Percentiles rank a stretch among this genome's conserved stretches.
phyloP scores from a whole-genome alignment of 176 grass and related monocot genomes.

The Echinochloa phyllopogon region DNA sequence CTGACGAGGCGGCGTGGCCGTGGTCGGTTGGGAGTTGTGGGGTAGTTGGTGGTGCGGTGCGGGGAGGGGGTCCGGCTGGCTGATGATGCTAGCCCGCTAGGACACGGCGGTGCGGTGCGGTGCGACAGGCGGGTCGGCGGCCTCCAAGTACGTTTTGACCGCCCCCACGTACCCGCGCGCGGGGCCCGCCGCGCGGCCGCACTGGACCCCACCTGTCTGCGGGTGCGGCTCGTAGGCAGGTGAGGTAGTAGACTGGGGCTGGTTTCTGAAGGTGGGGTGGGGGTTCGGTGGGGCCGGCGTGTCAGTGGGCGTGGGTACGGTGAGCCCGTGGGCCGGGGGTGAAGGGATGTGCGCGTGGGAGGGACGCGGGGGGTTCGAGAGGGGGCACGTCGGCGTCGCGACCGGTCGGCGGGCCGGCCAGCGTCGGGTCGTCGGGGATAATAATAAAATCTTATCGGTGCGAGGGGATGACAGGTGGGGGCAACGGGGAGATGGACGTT shows the following conservation, averaged over 20 bases:
- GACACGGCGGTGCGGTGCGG: slow-evolving; percentile 2
- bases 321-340: not conserved
- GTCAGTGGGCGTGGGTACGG: not conserved
- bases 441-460: not conserved
- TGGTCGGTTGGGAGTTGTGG: no score
- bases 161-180: not conserved
- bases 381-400: not conserved
- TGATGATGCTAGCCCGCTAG: not conserved
- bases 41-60: not conserved
- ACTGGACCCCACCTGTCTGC: not conserved
- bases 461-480: not conserved
- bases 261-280: not conserved
- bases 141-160: slow-evolving; percentile 45
- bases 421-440: slow-evolving; percentile 26
- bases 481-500: not conserved
- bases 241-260: not conserved
- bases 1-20: fast-evolving
- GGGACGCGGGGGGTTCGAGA: slow-evolving; percentile 19
- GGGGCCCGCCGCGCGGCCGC: not conserved
- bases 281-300: not conserved
- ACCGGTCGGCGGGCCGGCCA: slow-evolving; percentile 37
- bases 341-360: not conserved
- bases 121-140: slow-evolving; percentile 17
- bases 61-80: not conserved
- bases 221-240: fast-evolving